A percentile compares a stretch with the other conserved stretches of the same genome.
Conservation (phyloP, 2,329 filamentous ascomycete genomes). For the Botrytis medusae region DNA sequence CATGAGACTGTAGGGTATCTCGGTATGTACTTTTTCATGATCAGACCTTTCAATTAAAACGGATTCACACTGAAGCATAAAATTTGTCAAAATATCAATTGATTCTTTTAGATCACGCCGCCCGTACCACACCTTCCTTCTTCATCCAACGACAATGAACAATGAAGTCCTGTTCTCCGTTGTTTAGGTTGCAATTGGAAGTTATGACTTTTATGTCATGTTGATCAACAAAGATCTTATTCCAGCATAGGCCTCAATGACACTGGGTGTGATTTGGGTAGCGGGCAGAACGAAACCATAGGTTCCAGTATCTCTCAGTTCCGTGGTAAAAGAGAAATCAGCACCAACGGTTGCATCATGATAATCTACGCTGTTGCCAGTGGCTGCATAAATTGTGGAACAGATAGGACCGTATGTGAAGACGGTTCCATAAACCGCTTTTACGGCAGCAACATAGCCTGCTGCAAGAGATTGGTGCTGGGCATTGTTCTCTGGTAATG, state of each 20-base stretch:
- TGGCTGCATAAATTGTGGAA: conserved; percentile 59
- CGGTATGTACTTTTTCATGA: not conserved
- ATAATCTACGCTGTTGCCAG: conserved; percentile 48
- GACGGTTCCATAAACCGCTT: conserved; percentile 51
- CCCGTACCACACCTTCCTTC: not conserved
- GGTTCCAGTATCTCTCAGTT: conserved; percentile 50
- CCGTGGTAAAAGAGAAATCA: conserved; percentile 45
- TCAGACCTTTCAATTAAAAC: not conserved
- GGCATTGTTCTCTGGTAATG: conserved; percentile 47
- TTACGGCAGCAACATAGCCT: conserved; percentile 53
- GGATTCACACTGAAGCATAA: not conserved
- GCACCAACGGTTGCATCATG: conserved; percentile 43
- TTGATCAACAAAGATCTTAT: conserved; percentile 31
- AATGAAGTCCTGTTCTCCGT: not conserved
- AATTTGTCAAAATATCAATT: not conserved
- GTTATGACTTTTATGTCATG: conserved; percentile 24
- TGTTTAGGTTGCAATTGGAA: not conserved
- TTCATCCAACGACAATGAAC: not conserved
- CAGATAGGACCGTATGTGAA: conserved; percentile 52
- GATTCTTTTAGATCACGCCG: not conserved
- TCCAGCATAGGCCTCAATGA: conserved; percentile 49
- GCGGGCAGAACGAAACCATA: conserved; percentile 52
- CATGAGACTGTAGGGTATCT: not conserved
- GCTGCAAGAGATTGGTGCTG: conserved; percentile 51
- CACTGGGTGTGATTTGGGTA: conserved; percentile 48